These are phyloP conservation scores for Aspergillus chevalieri DNA, from an alignment of 2,329 filamentous ascomycete genomes.

Conservation along the genomic window DNA sequence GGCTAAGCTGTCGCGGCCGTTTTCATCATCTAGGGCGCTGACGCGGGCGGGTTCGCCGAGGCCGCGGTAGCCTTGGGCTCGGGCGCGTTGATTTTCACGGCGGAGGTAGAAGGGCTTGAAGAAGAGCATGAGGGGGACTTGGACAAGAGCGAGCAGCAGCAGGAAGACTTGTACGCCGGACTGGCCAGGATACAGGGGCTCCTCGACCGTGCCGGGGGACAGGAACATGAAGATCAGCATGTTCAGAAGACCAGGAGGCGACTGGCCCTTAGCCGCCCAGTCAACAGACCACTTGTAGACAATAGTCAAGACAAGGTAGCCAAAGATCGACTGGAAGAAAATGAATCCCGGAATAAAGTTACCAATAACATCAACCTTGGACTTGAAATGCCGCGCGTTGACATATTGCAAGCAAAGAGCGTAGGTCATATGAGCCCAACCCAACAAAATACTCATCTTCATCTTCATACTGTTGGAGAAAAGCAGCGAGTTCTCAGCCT, in stretches of 20 bases:
- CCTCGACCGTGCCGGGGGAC: constrained; percentile 64
- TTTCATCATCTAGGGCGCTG: constrained; percentile 81
- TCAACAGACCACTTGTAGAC: constrained; percentile 96
- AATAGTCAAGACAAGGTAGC: constrained; percentile 89
- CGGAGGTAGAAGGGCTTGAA: constrained; percentile 94
- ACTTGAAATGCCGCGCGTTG: constrained; percentile 93
- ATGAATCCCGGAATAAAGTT: constrained; percentile 99
- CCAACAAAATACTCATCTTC: constrained; percentile 97
- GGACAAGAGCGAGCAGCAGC: constrained; percentile 71
- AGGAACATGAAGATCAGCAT: constrained; percentile 99
- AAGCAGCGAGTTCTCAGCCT: constrained; percentile 85
- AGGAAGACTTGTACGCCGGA: constrained; percentile 67
- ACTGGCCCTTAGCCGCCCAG: constrained; percentile 62
- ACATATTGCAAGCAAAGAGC: constrained; percentile 87
- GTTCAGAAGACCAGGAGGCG: constrained; percentile 85
- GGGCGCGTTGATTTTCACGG: constrained; percentile 84
- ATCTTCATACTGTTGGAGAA: constrained; percentile 99
- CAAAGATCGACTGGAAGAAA: constrained; percentile 98
- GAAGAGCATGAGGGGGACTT: constrained; percentile 87
- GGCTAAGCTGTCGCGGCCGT: constrained; percentile 60
- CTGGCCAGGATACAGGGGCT: constrained; percentile 74
- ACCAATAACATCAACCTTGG: constrained; percentile 89
- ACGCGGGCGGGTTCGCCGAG: constrained; percentile 84
- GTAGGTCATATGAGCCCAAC: constrained; percentile 98
- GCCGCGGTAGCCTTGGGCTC: constrained; percentile 83